Evolutionary conservation across 495 filamentous ascomycete species (phyloP), one percentile per base, ranked within the genome.

Genomic region (Clohesyomyces aquaticus): DNA sequence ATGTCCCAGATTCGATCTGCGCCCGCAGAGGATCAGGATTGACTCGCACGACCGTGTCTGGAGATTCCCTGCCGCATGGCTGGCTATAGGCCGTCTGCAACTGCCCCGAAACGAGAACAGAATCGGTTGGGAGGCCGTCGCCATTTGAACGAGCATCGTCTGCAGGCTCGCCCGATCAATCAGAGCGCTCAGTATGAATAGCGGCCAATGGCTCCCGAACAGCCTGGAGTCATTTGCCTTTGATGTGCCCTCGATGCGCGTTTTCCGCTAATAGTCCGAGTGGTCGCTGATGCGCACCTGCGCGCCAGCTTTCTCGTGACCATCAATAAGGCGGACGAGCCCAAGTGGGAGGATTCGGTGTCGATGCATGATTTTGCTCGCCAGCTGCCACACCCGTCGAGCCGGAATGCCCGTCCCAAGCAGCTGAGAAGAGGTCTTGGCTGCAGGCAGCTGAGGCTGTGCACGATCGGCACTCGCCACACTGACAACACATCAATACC

Each of bases 401-500:
- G 32, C 32, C 32, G 32, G 32, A 38, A 38, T 38, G 51, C 32
- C 51, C 22, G 46, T 48, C 25, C 43, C 28, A 51, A n/a, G 26
- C 45, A 66, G 63, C 63, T 66, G 63, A 66, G 43, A 14, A 28
- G 16, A n/a, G 22, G 23, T n/a, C 46, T 55, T 45, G 18, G 55
- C 56, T 46, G 35, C 38, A 60, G 1, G 12, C 21, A 25, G 2
- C 3, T 62, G 64, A 67, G 57, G 64, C 64, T 67, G 58, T 43
- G 64, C 43, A 26, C 25, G 48, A 50, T 42, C 28, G 16, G 3
- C 47, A 48, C 58, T 51, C 61, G 67, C 67, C 67, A 66, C 67
- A 65, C 12, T 66, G 67, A 26, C 67, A 69, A 55, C 67, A 46
- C 67, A 69, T 69, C 51, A 66, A 65, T n/a, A 14, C 12, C n/a